Evolutionary conservation across 169 alveolate species (phyloP), one percentile per base, ranked within the genome.

Genomic region (Eimeria nieschulzi): DNA sequence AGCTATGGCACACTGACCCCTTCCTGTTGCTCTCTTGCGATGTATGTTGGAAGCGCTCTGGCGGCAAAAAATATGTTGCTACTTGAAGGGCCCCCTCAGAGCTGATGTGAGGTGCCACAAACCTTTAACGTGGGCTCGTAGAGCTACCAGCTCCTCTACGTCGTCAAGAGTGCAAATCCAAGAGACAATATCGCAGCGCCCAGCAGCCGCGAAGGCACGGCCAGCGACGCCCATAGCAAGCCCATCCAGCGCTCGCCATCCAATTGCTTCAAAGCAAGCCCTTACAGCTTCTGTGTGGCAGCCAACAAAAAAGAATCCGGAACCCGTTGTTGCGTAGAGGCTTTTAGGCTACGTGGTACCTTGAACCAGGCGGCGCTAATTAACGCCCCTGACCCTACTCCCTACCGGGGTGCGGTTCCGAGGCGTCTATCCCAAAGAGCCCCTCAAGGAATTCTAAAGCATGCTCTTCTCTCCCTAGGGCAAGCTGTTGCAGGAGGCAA

Each of bases 251-350:
- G 82, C 82, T 10, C 55, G 15, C 82, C 82, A 72, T 19, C 82
- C 82, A 26, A 72, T 55, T 9, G 82, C 82, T 72, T 72, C 82
- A 26, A 72, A 72, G 59, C 82, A 72, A 72, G 10, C 82, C 15
- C 82, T 12, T 72, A 21, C 82, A 9, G 21, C 13, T 26, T 5
- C 82, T 72, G 82, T 21, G 39, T 26, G 39, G 39, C 9, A 26
- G 23, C 15, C 13, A 72, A 15, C 9, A 26, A 10, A 39, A n/a
- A 72, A 7, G 15, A 72, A 15, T 33, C 46, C 46, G 46, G 46
- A 33, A 33, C 46, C 0, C 46, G 46, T 33, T 33, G 46, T 3
- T 33, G 46, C 46, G 46, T 33, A 33, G 46, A 3, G 6, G 46
- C 46, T 33, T 33, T 33, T 3, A 33, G 6, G 46, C 46, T 33